These are phyloP conservation scores for Wallacemonas sp. DNA, from an alignment of 208 protist species.

Conservation along the genomic window DNA sequence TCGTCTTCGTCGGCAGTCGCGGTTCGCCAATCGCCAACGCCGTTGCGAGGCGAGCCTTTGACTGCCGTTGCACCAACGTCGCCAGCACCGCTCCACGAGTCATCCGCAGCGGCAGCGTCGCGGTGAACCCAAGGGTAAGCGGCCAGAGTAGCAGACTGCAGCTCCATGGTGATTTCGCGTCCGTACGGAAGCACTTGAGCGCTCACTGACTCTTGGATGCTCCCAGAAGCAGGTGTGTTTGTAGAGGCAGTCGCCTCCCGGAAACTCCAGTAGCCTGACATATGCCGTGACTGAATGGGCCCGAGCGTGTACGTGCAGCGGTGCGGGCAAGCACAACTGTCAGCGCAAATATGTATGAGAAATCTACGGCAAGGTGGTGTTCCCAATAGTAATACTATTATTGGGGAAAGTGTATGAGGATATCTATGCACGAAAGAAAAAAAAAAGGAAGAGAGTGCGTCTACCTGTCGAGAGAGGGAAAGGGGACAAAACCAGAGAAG, in stretches of 20 bases:
- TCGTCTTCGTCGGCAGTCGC: neutral
- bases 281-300: conserved; percentile 4
- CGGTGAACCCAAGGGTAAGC: neutral
- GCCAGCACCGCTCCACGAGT: neutral
- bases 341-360: too few relatives aligned
- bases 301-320: neutral
- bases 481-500: too few relatives aligned
- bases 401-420: too few relatives aligned
- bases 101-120: neutral
- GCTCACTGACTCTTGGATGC: neutral
- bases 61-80: neutral
- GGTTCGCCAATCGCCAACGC: neutral
- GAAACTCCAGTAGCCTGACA: conserved; percentile 78
- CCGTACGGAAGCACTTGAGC: conserved; percentile 2
- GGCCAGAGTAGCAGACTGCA: neutral
- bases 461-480: too few relatives aligned
- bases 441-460: neutral
- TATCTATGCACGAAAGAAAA: too few relatives aligned
- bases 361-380: too few relatives aligned
- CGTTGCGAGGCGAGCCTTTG: too few relatives aligned
- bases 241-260: conserved; percentile 17
- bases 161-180: neutral
- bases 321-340: neutral
- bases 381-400: too few relatives aligned
- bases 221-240: neutral